Percentiles rank a stretch among this genome's conserved stretches.
Evolutionary conservation across 2,329 filamentous ascomycete species (phyloP).

Genomic region (Diplodia seriata): DNA sequence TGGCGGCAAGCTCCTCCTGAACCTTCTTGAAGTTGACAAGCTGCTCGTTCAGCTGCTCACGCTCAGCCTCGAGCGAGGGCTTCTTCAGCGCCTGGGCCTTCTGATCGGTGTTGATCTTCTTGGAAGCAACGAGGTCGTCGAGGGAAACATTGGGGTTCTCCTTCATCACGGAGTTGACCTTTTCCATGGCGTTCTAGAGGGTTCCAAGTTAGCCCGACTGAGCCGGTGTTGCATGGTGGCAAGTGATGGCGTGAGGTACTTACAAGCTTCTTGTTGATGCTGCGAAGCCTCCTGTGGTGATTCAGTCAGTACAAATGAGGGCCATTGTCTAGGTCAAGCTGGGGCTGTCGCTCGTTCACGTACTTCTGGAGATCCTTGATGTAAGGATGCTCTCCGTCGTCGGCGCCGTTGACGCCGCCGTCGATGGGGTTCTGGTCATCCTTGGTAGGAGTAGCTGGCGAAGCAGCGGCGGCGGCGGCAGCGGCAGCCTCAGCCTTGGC

Average conservation of each 20-base stretch:
- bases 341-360: slow-evolving; percentile 44
- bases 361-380: slow-evolving; percentile 92
- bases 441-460: slow-evolving; percentile 35
- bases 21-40: slow-evolving; percentile 76
- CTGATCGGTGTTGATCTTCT: slow-evolving; percentile 82
- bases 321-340: background rate
- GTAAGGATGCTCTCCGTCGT: slow-evolving; percentile 76
- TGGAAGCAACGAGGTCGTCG: slow-evolving; percentile 73
- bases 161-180: slow-evolving; percentile 72
- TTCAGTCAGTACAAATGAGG: background rate
- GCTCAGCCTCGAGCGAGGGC: slow-evolving; percentile 71
- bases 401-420: slow-evolving; percentile 58
- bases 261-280: slow-evolving; percentile 93
- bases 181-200: slow-evolving; percentile 70
- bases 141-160: slow-evolving; percentile 74
- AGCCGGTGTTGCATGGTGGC: background rate
- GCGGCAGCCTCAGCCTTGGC: slow-evolving; percentile 52
- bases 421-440: slow-evolving; percentile 24
- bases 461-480: slow-evolving; percentile 45
- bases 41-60: slow-evolving; percentile 76
- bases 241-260: slow-evolving; percentile 48
- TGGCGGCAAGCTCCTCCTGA: slow-evolving; percentile 72
- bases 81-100: slow-evolving; percentile 80
- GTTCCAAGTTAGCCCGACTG: slow-evolving; percentile 37
- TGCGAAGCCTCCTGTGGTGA: slow-evolving; percentile 77